These are phyloP conservation scores for Ascochyta viciae-villosae DNA, from an alignment of 2,329 filamentous ascomycete species.

Conservation along the genomic window DNA sequence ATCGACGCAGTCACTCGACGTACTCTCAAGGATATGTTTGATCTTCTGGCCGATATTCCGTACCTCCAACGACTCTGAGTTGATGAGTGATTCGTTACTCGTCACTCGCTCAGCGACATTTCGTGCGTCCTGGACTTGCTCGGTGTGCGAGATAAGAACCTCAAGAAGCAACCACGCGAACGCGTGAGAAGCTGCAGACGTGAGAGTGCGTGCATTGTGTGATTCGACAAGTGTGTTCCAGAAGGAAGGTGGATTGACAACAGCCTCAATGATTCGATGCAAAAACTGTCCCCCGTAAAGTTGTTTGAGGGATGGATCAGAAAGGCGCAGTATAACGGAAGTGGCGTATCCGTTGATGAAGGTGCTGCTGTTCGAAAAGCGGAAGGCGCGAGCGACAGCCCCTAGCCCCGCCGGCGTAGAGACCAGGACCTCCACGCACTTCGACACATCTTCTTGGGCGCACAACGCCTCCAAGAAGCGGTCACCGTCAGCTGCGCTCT, in stretches of 20 bases:
- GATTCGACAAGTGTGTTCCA: conserved; percentile 59
- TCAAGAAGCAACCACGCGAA: conserved; percentile 57
- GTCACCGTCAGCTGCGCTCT: conserved; percentile 49
- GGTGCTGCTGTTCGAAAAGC: conserved; percentile 51
- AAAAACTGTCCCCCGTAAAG: conserved; percentile 61
- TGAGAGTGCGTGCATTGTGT: conserved; percentile 33
- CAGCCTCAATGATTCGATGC: conserved; percentile 53
- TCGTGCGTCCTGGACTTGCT: conserved; percentile 35
- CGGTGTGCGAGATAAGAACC: conserved; percentile 46
- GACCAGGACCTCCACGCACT: conserved; percentile 48
- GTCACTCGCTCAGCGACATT: conserved; percentile 33
- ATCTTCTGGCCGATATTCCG: conserved; percentile 64
- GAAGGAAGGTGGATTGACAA: conserved; percentile 62
- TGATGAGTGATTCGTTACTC: conserved; percentile 28
- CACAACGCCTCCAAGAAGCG: conserved; percentile 60
- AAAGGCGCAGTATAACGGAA: conserved; percentile 43
- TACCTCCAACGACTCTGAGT: conserved; percentile 57
- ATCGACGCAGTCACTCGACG: conserved; percentile 53
- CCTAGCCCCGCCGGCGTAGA: conserved; percentile 31
- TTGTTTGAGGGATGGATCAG: conserved; percentile 55
- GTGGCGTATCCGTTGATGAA: conserved; percentile 55
- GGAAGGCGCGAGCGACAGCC: conserved; percentile 52
- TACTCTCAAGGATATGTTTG: conserved; percentile 54
- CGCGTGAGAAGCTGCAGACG: conserved; percentile 29
- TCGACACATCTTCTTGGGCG: conserved; percentile 50